These are phyloP conservation scores for Ceratobasidium sp. DNA, from an alignment of 1,284 basidiomycete genomes.

Conservation along the genomic window DNA sequence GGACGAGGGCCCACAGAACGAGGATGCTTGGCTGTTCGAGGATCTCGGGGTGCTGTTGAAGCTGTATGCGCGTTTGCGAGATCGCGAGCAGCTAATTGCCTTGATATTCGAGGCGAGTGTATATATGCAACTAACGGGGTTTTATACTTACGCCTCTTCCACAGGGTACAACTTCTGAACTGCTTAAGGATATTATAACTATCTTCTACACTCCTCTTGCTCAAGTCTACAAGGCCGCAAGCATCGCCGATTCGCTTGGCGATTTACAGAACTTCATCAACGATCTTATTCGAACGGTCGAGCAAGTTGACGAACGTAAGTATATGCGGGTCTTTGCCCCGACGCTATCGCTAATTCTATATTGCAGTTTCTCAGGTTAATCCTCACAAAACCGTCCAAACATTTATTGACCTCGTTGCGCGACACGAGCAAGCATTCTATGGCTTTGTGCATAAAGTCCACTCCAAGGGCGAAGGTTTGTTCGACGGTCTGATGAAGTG, in stretches of 20 bases:
- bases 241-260: constrained; percentile 90
- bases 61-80: constrained; percentile 79
- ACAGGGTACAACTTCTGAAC: constrained; percentile 91
- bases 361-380: constrained; percentile 79
- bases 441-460: constrained; percentile 97
- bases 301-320: constrained; percentile 85
- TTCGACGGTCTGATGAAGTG: constrained; percentile 96
- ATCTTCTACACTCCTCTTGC: constrained; percentile 99
- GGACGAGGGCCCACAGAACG: constrained; percentile 89
- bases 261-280: constrained; percentile 96
- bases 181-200: constrained; percentile 98
- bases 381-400: constrained; percentile 86
- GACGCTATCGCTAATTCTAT: background rate
- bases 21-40: constrained; percentile 94
- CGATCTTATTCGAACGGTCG: constrained; percentile 95
- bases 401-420: constrained; percentile 92
- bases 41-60: constrained; percentile 82
- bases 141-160: constrained; percentile 5
- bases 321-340: background rate
- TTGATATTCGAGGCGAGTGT: constrained; percentile 88
- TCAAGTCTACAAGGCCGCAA: constrained; percentile 97
- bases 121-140: background rate
- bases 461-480: constrained; percentile 93
- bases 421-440: constrained; percentile 97
- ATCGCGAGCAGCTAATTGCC: constrained; percentile 92